Evolutionary conservation across 768 basidiomycete genomes (phyloP), one percentile per base, ranked within the genome.

Genomic region (Hygrophorus russula): DNA sequence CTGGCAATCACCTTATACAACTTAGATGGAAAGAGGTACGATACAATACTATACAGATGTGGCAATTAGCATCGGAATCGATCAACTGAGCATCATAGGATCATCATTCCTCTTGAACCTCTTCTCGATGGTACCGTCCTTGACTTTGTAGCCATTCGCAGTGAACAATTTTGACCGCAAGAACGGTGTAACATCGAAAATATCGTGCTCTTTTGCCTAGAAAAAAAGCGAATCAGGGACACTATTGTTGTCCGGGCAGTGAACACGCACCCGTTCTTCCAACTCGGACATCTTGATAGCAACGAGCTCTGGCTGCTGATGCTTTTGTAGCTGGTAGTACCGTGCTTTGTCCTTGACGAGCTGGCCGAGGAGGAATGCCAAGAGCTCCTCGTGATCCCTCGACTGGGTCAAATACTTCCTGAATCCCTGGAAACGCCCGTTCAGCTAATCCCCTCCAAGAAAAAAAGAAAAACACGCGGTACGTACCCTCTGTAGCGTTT

Each of bases 321-420:
- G 77, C 45, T 73, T 72, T 54, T 83, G 83, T 48, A 83, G 64
- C 59, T 91, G 83, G 55, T 91, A 69, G 56, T 86, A 73, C 24
- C 92, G 79, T 7, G 84, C 90, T 57, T 84, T 87, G 54, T 96
- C 91, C 62, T 97, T 98, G 59, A 97, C 71, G 37, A 98, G 67
- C 45, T 89, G 82, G 27, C 96, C 96, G 28, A 99, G 81, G 51
- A 98, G 68, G 76, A 96, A 99, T 1, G 91, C 76, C 29, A 98
- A 72, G 46, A 99, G 63, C 59, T 99, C 96, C 57, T 98, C 96
- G 62, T 96, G 87, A 56, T 99, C 96, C 46, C 83, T 82, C 9
- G 91, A 86, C 56, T 93, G 89, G 17, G 91, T 92, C 36, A 99
- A 76, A 63, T 99, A 99, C 64, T 97, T 98, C 49, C 94, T 77